phyloP scores from a whole-genome alignment of 495 filamentous ascomycete genomes.

The Podospora tetraspora region DNA sequence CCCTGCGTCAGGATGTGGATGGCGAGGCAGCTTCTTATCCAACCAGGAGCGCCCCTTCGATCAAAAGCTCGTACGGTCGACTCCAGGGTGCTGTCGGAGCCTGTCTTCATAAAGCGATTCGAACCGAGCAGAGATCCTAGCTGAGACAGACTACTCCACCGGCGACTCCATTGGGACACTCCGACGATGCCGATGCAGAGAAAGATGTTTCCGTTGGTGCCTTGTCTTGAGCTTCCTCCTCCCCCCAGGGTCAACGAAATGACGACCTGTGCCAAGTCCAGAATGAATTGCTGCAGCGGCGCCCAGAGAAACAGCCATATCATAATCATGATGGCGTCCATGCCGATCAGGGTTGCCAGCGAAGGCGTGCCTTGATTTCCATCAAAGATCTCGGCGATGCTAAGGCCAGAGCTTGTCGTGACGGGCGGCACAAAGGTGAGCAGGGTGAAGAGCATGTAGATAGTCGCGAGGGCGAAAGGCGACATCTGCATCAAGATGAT shows the following conservation, averaged over 20 bases:
- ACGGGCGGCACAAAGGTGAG: conserved; percentile 87
- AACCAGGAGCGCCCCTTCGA: conserved; percentile 47
- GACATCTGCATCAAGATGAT: conserved; percentile 97
- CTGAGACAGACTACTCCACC: conserved; percentile 39
- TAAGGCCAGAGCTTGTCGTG: conserved; percentile 48
- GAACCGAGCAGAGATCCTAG: conserved; percentile 39
- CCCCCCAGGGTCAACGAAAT: conserved; percentile 92
- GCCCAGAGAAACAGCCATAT: conserved; percentile 90
- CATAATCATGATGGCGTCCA: conserved; percentile 73
- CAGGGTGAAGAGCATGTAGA: conserved; percentile 89
- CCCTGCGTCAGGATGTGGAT: conserved; percentile 90
- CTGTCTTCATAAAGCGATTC: conserved; percentile 35
- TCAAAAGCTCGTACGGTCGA: conserved; percentile 37
- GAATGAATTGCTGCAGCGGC: conserved; percentile 77
- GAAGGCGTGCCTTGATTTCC: conserved; percentile 60
- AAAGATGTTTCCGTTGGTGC: conserved; percentile 63
- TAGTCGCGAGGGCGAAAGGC: conserved; percentile 78
- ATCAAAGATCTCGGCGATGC: conserved; percentile 49
- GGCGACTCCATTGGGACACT: conserved; percentile 58
- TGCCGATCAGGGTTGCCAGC: conserved; percentile 70
- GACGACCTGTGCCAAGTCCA: conserved; percentile 94
- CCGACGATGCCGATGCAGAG: conserved; percentile 80
- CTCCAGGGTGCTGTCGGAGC: conserved; percentile 41
- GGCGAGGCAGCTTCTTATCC: conserved; percentile 59
- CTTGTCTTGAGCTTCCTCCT: conserved; percentile 70